Evolutionary conservation across 371 early-diverging fungal species (phyloP).

Genomic region (Umbelopsis sp.): DNA sequence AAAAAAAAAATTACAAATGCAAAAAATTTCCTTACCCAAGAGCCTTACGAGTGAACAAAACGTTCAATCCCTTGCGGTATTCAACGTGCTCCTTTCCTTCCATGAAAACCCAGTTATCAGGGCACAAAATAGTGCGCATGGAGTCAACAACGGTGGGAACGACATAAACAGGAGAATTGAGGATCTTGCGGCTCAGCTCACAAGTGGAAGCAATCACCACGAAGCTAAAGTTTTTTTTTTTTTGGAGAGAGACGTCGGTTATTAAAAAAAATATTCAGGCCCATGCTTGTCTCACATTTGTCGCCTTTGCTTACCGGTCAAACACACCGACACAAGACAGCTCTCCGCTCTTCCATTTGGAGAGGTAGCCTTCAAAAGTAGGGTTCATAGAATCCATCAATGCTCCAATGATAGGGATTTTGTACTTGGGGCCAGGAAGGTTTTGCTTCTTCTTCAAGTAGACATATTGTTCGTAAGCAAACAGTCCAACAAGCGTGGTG

Average conservation of each 20-base stretch:
- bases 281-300: slow-evolving; percentile 1
- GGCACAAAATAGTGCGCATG: slow-evolving; percentile 52
- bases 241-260: neutral
- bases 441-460: slow-evolving; percentile 54
- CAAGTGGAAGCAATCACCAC: slow-evolving; percentile 59
- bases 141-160: slow-evolving; percentile 54
- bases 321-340: slow-evolving; percentile 58
- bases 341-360: slow-evolving; percentile 59
- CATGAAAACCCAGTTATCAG: slow-evolving; percentile 58
- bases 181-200: slow-evolving; percentile 53
- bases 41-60: slow-evolving; percentile 52
- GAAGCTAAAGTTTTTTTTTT: slow-evolving; percentile 34
- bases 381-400: slow-evolving; percentile 57
- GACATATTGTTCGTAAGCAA: slow-evolving; percentile 55
- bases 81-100: slow-evolving; percentile 54
- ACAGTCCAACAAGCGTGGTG: slow-evolving; percentile 48
- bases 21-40: slow-evolving; percentile 38
- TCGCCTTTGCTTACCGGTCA: slow-evolving; percentile 41
- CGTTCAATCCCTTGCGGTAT: slow-evolving; percentile 53
- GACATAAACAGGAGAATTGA: slow-evolving; percentile 50
- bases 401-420: slow-evolving; percentile 58
- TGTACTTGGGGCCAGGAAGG: slow-evolving; percentile 52
- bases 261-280: slow-evolving; percentile 20
- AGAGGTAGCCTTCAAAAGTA: slow-evolving; percentile 58
- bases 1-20: neutral